Evolutionary conservation across 2,329 filamentous ascomycete species (phyloP), one percentile per base, ranked within the genome.

Genomic region (Thelonectria rubi): DNA sequence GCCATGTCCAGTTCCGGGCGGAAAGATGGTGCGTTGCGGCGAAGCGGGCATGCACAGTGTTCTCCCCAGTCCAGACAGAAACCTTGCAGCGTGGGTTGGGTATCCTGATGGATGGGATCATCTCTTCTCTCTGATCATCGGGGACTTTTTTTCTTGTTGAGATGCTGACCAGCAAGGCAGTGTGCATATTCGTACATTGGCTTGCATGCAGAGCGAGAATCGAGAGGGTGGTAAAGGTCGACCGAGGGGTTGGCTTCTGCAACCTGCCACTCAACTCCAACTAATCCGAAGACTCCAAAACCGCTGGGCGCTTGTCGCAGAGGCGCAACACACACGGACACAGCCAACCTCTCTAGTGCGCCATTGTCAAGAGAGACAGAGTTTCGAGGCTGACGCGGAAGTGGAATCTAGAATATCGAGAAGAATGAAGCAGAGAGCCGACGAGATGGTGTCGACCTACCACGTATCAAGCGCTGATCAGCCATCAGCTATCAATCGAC

Each of bases 11-110:
- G n/a, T 18, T 18, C 6, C 21, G 21, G 42, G 10, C 42, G 40
- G 24, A 30, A 26, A 48, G 32, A 51, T 45, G 52, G 58, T 55
- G 39, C 58, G 52, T 26, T 60, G 58, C 58, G 46, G 51, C 51
- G 40, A 58, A 47, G 48, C 48, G 42, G 42, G n/a, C 49, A 48
- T 60, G 58, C 52, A 45, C 21, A 55, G 34, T 55, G 51, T 37
- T 39, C 50, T 40, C 14, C 46, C 49, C 42, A 26, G 39, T 51
- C 50, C 50, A 59, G 43, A 40, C 40, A 52, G 54, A 53, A 42
- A 9, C 39, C 48, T 20, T 61, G 58, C 58, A 53, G 58, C 54
- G 48, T 61, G 58, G 58, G 58, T 61, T 61, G 58, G 58, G 58
- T 61, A 61, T 61, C 34, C 53, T 53, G 40, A 24, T 51, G 30